Evolutionary conservation across 306 rosid species (phyloP).

Genomic region (Sicyos edulis): DNA sequence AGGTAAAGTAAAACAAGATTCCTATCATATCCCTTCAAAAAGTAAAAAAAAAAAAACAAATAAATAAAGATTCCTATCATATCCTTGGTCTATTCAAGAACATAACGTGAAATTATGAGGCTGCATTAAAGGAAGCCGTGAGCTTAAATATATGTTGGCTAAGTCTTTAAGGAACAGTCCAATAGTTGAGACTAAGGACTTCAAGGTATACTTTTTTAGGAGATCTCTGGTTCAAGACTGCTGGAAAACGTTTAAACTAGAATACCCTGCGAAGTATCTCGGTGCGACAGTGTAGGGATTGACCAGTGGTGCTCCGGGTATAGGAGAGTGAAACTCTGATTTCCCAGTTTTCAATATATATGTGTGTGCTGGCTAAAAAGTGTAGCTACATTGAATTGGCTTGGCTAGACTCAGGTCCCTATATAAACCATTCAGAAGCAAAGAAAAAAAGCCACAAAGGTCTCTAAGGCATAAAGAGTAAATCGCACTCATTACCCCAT

Average conservation of each 20-base stretch:
- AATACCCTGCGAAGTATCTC: too few relatives aligned
- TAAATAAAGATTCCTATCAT: slow-evolving; percentile 1
- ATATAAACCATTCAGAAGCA: neutral
- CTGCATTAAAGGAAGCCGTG: neutral
- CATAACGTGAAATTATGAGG: neutral
- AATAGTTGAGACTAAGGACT: too few relatives aligned
- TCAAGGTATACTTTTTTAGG: too few relatives aligned
- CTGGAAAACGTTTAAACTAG: too few relatives aligned
- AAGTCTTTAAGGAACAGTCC: too few relatives aligned
- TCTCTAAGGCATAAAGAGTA: slow-evolving; percentile 5
- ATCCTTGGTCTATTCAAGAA: slow-evolving; percentile 18
- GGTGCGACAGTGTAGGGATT: too few relatives aligned
- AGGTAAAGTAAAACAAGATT: slow-evolving; percentile 19
- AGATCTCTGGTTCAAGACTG: too few relatives aligned
- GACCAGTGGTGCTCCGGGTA: too few relatives aligned
- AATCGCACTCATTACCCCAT: slow-evolving; percentile 24
- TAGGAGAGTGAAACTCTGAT: too few relatives aligned
- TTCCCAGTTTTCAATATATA: too few relatives aligned
- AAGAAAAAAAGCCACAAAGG: neutral
- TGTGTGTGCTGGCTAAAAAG: too few relatives aligned
- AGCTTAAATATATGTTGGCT: neutral
- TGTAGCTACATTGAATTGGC: neutral
- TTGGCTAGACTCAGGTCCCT: neutral
- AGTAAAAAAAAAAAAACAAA: too few relatives aligned
- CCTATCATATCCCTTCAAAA: slow-evolving; percentile 7